These are phyloP conservation scores for Septoria linicola DNA, from an alignment of 2,329 filamentous ascomycete genomes.

Conservation along the genomic window DNA sequence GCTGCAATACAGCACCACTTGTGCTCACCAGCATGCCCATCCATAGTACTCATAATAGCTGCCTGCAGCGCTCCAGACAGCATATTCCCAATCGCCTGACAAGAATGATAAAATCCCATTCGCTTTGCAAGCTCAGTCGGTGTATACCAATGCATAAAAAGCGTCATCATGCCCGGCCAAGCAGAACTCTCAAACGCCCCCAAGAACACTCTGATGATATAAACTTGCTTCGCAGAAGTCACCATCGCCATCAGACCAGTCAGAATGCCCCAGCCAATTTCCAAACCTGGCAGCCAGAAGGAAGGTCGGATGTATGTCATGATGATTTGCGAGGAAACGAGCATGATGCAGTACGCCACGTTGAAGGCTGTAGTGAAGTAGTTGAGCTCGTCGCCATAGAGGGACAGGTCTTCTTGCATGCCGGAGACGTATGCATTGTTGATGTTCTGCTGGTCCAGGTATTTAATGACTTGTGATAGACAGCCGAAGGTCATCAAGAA, in stretches of 20 bases:
- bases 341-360: conserved; percentile 42
- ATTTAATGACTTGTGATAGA: conserved; percentile 42
- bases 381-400: conserved; percentile 33
- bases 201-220: conserved; percentile 32
- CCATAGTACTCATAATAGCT: conserved; percentile 36
- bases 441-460: conserved; percentile 34
- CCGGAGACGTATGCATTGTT: conserved; percentile 24
- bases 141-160: conserved; percentile 39
- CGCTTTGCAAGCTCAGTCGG: conserved; percentile 29
- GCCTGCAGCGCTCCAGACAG: conserved; percentile 29
- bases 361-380: conserved; percentile 45
- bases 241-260: conserved; percentile 36
- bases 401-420: conserved; percentile 33
- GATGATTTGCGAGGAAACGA: conserved; percentile 43
- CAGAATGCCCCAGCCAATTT: conserved; percentile 31
- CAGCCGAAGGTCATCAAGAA: conserved; percentile 45
- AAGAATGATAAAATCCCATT: conserved; percentile 31
- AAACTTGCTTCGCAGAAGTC: conserved; percentile 31
- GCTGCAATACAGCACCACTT: too few species aligned
- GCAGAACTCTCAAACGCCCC: conserved; percentile 39
- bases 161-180: conserved; percentile 48
- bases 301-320: conserved; percentile 41
- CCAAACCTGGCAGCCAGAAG: conserved; percentile 35
- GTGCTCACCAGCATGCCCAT: conserved; percentile 25
- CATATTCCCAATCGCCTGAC: conserved; percentile 31